Evolutionary conservation across 257 asterid species (phyloP), one percentile per base, ranked within the genome.

Genomic region (Solanum sitiens): DNA sequence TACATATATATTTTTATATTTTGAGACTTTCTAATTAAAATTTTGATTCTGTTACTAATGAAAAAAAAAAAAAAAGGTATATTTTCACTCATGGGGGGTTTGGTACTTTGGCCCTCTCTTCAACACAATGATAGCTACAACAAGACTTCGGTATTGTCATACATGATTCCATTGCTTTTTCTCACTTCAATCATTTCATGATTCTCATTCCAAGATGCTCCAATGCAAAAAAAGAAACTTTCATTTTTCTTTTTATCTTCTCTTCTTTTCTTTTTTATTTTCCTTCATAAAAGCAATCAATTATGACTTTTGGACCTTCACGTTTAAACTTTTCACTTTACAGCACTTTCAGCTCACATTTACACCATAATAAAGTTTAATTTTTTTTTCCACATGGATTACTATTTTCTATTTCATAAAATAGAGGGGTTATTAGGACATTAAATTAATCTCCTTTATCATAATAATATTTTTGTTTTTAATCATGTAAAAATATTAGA

Each of bases 231-330:
- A 72, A 77, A 77, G 39, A 8, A 77, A 44, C 5, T 25, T 77
- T 25, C 84, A 77, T 44, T 77, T 71, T 44, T 79, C 65, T 14
- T 65, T 44, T 45, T 25, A 14, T 25, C 50, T 37, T 33, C 33
- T 20, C 8, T 63, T 25, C 6, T 35, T 0, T 11, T 61, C 3
- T 3, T 10, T 4, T 40, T 8, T 44, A 25, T 42, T 76, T 77
- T 8, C 15, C 39, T 47, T 27, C 37, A 45, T 7, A 77, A 77
- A 79, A 45, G 65, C 63, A 25, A 79, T 79, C 84, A 79, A 79
- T 79, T 79, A 79, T 45, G 61, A 79, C 84, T 79, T 79, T 79
- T 45, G 84, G 84, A 27, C 84, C 84, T 77, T 77, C 84, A 77
- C 16, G 65, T 44, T 77, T 77, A 25, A 44, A 65, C 84, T 8